These are phyloP conservation scores for Pholiota adiposa DNA, from an alignment of 1,284 basidiomycete species.

Conservation along the genomic window DNA sequence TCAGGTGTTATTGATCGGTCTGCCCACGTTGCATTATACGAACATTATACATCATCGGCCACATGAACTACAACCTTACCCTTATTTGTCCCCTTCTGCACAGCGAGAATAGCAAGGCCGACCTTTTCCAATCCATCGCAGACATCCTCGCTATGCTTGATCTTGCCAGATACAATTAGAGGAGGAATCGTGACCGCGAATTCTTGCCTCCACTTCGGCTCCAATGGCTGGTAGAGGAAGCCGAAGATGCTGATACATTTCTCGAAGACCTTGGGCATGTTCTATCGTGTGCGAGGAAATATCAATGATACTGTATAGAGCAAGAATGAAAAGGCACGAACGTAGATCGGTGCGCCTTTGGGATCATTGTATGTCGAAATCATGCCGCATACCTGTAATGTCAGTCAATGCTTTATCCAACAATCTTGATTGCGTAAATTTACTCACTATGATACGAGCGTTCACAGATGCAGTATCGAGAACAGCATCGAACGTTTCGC, in stretches of 20 bases:
- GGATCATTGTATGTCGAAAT: constrained; percentile 39
- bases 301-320: not conserved
- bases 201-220: constrained; percentile 38
- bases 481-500: constrained; percentile 47
- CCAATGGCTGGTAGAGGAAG: constrained; percentile 51
- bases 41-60: constrained; percentile 34
- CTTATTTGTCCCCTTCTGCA: constrained; percentile 59
- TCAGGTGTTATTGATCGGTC: no score
- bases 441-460: constrained; percentile 34
- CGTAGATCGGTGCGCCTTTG: constrained; percentile 33
- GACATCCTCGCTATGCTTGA: constrained; percentile 63
- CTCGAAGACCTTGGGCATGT: constrained; percentile 35
- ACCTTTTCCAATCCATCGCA: constrained; percentile 54
- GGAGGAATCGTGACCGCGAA: constrained; percentile 58
- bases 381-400: constrained; percentile 39
- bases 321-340: constrained; percentile 14
- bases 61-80: constrained; percentile 62
- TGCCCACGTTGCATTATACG: no score
- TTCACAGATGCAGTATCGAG: constrained; percentile 27
- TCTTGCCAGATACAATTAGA: constrained; percentile 56
- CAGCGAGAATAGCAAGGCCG: constrained; percentile 54
- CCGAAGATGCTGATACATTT: constrained; percentile 59
- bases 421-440: not conserved
- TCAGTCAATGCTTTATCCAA: not conserved
- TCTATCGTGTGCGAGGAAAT: constrained; percentile 24